phyloP scores from a whole-genome alignment of 768 basidiomycete species.

The Gloeopeniophorella convolvens region DNA sequence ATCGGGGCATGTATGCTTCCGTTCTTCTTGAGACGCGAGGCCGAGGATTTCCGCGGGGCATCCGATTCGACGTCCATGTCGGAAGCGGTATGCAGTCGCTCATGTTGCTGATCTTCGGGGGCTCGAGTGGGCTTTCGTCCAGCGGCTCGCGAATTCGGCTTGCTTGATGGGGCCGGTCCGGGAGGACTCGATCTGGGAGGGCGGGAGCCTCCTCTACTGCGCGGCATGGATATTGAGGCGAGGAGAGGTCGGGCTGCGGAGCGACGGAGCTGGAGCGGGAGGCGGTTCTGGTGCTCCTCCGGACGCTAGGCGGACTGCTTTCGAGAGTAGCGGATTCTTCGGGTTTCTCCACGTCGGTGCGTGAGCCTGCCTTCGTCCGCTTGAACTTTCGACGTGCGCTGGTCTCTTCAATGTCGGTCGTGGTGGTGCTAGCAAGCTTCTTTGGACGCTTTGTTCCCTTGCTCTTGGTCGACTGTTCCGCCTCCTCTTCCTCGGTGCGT shows the following conservation, averaged over 20 bases:
- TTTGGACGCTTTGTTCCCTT: constrained; percentile 14
- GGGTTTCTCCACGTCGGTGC: constrained; percentile 4
- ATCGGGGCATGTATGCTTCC: background rate
- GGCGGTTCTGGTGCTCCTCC: background rate
- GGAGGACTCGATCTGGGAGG: background rate
- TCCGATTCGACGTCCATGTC: background rate
- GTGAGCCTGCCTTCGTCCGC: constrained; percentile 16
- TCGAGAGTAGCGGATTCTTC: background rate
- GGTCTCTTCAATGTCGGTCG: constrained; percentile 8
- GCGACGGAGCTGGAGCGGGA: too few species aligned
- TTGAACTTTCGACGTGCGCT: constrained; percentile 8
- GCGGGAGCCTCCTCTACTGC: background rate
- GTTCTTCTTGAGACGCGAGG: background rate
- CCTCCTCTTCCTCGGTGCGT: constrained; percentile 18
- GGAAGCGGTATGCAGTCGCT: background rate
- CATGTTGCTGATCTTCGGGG: too few species aligned
- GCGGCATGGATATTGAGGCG: background rate
- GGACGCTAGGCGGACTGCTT: background rate
- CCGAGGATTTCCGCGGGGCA: background rate
- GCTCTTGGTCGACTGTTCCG: background rate
- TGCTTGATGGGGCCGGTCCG: background rate
- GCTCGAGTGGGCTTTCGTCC: background rate
- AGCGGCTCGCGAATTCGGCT: background rate
- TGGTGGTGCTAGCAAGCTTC: background rate
- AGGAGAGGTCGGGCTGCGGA: background rate